Conservation (phyloP, 2,329 filamentous ascomycete genomes). For the Magnaporthiopsis rhizophila region DNA sequence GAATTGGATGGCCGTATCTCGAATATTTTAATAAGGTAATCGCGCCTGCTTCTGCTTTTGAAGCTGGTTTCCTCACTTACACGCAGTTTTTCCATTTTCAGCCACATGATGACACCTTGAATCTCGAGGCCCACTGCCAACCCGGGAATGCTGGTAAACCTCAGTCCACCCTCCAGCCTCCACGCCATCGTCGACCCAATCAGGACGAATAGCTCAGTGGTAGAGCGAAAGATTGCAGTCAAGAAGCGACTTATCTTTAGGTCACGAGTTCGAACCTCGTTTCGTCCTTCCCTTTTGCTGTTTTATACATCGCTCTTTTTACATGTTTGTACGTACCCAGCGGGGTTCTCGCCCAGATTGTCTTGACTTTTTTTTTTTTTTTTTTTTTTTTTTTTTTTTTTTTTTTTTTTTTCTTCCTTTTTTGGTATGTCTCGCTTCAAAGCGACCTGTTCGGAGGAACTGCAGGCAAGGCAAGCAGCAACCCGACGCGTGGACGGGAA, state of each 20-base stretch:
- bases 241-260: not conserved
- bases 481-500: not conserved
- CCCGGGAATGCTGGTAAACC: not conserved
- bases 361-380: too few species aligned
- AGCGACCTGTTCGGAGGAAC: not conserved
- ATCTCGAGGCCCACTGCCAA: not conserved
- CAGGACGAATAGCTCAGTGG: not conserved
- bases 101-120: too few species aligned
- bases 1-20: too few species aligned
- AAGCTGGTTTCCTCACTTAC: too few species aligned
- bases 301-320: not conserved
- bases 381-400: too few species aligned
- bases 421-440: too few species aligned
- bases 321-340: not conserved
- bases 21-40: too few species aligned
- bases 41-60: too few species aligned
- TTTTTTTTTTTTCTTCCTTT: too few species aligned
- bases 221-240: not conserved
- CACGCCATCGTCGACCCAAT: not conserved
- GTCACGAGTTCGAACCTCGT: not conserved
- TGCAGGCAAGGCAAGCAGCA: not conserved
- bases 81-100: too few species aligned
- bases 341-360: too few species aligned
- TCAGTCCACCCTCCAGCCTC: not conserved
- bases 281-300: not conserved